phyloP scores from a whole-genome alignment of 164 flowering plant species.

The Chimonanthus salicifolius region DNA sequence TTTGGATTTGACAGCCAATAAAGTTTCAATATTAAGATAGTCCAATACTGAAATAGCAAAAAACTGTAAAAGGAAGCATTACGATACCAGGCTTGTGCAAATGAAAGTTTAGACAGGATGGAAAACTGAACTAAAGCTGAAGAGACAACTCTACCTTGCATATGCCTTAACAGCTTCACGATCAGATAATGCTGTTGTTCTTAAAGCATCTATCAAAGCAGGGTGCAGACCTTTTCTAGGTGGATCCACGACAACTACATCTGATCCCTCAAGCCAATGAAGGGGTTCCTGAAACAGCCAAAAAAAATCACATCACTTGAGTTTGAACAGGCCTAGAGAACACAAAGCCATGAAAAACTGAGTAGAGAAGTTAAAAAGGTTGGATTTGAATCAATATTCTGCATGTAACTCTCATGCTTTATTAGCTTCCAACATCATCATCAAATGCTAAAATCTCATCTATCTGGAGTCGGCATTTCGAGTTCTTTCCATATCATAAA shows the following conservation, averaged over 20 bases:
- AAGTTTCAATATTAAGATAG: background rate
- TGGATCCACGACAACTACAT: conserved; percentile 92
- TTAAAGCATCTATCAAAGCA: conserved; percentile 55
- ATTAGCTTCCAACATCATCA: too few relatives aligned
- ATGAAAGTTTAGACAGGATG: background rate
- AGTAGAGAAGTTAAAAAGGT: background rate
- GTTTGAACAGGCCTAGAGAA: background rate
- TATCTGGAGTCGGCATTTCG: too few relatives aligned
- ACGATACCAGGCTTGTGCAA: background rate
- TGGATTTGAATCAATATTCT: background rate
- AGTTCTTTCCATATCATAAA: too few relatives aligned
- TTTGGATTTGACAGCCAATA: background rate
- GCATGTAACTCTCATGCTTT: too few relatives aligned
- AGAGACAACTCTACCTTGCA: conserved; percentile 38
- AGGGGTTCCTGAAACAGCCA: conserved; percentile 58
- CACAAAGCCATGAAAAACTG: background rate
- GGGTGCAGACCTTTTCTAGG: conserved; percentile 89
- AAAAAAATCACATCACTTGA: background rate
- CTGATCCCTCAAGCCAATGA: conserved; percentile 83
- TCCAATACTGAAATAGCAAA: background rate
- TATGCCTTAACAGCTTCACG: conserved; percentile 30
- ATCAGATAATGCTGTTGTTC: conserved; percentile 30
- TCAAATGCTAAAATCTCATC: too few relatives aligned
- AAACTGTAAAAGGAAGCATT: background rate
- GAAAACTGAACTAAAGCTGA: background rate